phyloP scores from a whole-genome alignment of 108 stramenopile genomes.

The Mayamaea pseudoterrestris region DNA sequence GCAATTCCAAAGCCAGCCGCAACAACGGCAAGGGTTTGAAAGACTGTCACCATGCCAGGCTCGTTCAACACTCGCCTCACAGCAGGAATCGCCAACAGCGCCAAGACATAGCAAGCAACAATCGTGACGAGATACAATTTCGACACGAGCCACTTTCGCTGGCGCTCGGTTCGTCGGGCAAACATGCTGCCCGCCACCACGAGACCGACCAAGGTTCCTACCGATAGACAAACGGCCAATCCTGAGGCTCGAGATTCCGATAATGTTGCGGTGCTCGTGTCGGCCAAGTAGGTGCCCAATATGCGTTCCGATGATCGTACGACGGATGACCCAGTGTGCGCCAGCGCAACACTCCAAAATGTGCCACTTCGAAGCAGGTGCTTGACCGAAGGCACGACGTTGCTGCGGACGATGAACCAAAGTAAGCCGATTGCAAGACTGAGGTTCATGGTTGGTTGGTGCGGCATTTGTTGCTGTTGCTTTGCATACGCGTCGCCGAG shows the following conservation, averaged over 20 bases:
- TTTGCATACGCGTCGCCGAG: background rate
- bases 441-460: slow-evolving; percentile 6
- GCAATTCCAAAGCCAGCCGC: slow-evolving; percentile 57
- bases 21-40: slow-evolving; percentile 50
- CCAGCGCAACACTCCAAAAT: slow-evolving; percentile 71
- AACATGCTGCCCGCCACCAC: slow-evolving; percentile 55
- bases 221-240: slow-evolving; percentile 48
- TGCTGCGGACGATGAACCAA: slow-evolving; percentile 11
- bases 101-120: slow-evolving; percentile 50
- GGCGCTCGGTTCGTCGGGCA: slow-evolving; percentile 28
- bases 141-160: slow-evolving; percentile 52
- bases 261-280: slow-evolving; percentile 47
- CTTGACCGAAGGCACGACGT: slow-evolving; percentile 47
- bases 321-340: slow-evolving; percentile 62
- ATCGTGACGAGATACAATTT: slow-evolving; percentile 58
- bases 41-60: slow-evolving; percentile 43
- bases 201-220: slow-evolving; percentile 56
- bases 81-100: slow-evolving; percentile 50
- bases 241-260: slow-evolving; percentile 46
- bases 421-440: background rate
- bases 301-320: slow-evolving; percentile 56
- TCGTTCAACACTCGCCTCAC: slow-evolving; percentile 28
- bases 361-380: slow-evolving; percentile 42
- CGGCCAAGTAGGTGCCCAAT: slow-evolving; percentile 55
- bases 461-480: background rate